Evolutionary conservation across 768 basidiomycete genomes (phyloP).

Genomic region (Podaxis pistillaris): DNA sequence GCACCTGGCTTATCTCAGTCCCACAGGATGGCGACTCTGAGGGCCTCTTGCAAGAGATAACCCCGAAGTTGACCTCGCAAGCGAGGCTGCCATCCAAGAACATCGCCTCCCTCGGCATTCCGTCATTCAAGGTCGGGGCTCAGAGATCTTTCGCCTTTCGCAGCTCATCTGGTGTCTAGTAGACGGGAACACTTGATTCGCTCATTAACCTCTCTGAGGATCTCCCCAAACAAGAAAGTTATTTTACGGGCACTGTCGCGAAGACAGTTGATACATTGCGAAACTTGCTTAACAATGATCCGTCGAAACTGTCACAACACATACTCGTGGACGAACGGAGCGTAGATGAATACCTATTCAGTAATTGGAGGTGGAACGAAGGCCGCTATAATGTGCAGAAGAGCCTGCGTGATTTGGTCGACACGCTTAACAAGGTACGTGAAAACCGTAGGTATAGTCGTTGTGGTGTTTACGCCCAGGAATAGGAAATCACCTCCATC

Average conservation of each 20-base stretch:
- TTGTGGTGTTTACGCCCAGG: slow-evolving; percentile 7
- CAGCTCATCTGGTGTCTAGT: slow-evolving; percentile 18
- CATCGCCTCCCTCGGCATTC: slow-evolving; percentile 70
- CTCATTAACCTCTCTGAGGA: slow-evolving; percentile 89
- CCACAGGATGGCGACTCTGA: slow-evolving; percentile 87
- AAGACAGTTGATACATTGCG: slow-evolving; percentile 94
- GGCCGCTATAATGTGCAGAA: slow-evolving; percentile 85
- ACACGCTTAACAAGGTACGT: slow-evolving; percentile 79
- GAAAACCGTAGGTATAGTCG: background rate
- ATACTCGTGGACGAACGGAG: slow-evolving; percentile 75
- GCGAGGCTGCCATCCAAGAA: slow-evolving; percentile 47
- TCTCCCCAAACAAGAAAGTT: slow-evolving; percentile 86
- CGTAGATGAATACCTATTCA: slow-evolving; percentile 78
- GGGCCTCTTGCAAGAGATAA: slow-evolving; percentile 63
- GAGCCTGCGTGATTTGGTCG: slow-evolving; percentile 80
- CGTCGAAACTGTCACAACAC: slow-evolving; percentile 71
- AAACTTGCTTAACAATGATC: slow-evolving; percentile 86
- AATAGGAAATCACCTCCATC: slow-evolving; percentile 89
- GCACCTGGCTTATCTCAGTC: slow-evolving; percentile 88
- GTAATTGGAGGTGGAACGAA: slow-evolving; percentile 91
- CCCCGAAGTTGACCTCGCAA: slow-evolving; percentile 58
- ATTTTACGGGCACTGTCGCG: slow-evolving; percentile 85
- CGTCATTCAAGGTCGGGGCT: slow-evolving; percentile 79
- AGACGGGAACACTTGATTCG: slow-evolving; percentile 93
- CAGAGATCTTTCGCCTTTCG: slow-evolving; percentile 17